phyloP scores from a whole-genome alignment of 1,284 basidiomycete genomes.

The Ganoderma leucocontextum region DNA sequence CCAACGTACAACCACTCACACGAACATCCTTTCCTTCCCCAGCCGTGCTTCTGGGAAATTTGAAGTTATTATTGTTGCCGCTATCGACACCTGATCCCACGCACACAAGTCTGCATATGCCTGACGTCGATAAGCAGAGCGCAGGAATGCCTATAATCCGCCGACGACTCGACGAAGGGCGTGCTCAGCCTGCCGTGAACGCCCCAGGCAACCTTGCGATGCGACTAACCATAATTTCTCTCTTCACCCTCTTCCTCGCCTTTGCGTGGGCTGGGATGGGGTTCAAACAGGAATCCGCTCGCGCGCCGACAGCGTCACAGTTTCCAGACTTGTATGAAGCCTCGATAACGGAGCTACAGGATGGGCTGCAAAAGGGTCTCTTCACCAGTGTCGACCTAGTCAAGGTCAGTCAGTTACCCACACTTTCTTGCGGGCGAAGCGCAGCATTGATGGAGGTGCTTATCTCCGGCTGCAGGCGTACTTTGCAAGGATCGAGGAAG shows the following conservation, averaged over 20 bases:
- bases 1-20: constrained; percentile 4
- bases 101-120: constrained; percentile 5
- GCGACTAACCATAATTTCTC: constrained; percentile 7
- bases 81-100: constrained; percentile 8
- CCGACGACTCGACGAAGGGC: neutral
- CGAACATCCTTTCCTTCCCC: neutral
- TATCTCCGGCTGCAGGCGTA: constrained; percentile 57
- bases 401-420: constrained; percentile 49
- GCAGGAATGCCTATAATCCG: neutral
- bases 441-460: neutral
- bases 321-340: constrained; percentile 73
- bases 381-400: constrained; percentile 74
- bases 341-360: constrained; percentile 62
- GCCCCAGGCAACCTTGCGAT: neutral
- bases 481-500: constrained; percentile 74
- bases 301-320: neutral
- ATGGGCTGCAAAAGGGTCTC: constrained; percentile 49
- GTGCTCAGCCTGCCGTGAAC: neutral
- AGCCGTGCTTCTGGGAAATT: constrained; percentile 3
- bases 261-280: constrained; percentile 11
- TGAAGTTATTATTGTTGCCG: constrained; percentile 6
- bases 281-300: constrained; percentile 6
- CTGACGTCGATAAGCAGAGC: constrained; percentile 6
- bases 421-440: neutral
- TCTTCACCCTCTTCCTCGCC: constrained; percentile 15